Conservation (phyloP, 1,284 basidiomycete genomes). For the Coniferiporia weirii region DNA sequence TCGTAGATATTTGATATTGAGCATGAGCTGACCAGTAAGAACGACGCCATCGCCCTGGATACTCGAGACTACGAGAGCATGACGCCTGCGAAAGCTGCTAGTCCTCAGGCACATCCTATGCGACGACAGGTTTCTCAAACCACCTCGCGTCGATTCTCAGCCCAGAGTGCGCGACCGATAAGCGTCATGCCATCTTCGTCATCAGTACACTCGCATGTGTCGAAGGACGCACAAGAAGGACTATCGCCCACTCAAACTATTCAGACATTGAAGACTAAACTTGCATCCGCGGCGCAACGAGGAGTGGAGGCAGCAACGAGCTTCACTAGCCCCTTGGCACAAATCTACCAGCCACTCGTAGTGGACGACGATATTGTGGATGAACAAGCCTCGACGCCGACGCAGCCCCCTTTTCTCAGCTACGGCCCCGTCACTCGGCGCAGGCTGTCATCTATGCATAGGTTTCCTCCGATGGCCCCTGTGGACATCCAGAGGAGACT, state of each 20-base stretch:
- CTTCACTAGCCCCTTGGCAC: slow-evolving; percentile 60
- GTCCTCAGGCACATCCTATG: slow-evolving; percentile 7
- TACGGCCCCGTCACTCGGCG: slow-evolving; percentile 58
- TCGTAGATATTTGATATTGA: slow-evolving; percentile 78
- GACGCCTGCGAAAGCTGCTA: slow-evolving; percentile 24
- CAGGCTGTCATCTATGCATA: slow-evolving; percentile 43
- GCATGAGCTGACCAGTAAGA: slow-evolving; percentile 44
- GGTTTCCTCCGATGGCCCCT: slow-evolving; percentile 18
- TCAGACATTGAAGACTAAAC: slow-evolving; percentile 34
- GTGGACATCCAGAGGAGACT: slow-evolving; percentile 8
- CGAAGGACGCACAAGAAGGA: slow-evolving; percentile 16
- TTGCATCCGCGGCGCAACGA: slow-evolving; percentile 43
- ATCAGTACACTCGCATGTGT: slow-evolving; percentile 1
- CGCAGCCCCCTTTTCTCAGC: slow-evolving; percentile 28
- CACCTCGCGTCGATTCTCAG: slow-evolving; percentile 27
- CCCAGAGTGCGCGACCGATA: slow-evolving; percentile 9
- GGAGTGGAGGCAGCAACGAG: slow-evolving; percentile 37
- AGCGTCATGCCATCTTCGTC: slow-evolving; percentile 10
- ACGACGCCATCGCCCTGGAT: slow-evolving; percentile 50
- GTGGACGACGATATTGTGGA: slow-evolving; percentile 41
- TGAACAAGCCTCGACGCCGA: slow-evolving; percentile 10
- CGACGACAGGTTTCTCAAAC: slow-evolving; percentile 30
- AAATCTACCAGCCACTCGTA: slow-evolving; percentile 63
- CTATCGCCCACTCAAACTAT: slow-evolving; percentile 23
- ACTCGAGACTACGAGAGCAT: slow-evolving; percentile 33